Evolutionary conservation across 306 rosid genomes (phyloP).

Genomic region (Lathyrus sativus): DNA sequence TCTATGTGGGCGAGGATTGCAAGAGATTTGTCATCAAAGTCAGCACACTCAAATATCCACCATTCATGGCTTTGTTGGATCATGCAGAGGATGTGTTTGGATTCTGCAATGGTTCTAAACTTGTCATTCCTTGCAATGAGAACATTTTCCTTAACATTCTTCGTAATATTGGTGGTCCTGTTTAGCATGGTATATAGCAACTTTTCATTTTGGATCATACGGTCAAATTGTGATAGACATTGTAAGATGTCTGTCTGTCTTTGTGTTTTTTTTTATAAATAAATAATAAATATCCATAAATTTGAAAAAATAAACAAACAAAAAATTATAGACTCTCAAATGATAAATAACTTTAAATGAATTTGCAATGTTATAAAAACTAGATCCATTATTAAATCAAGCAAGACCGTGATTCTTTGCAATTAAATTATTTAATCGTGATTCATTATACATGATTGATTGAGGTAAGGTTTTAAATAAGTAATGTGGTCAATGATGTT

Average conservation of each 20-base stretch:
- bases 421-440: not conserved
- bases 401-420: not conserved
- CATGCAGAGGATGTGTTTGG: constrained; percentile 68
- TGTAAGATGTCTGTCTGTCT: constrained; percentile 18
- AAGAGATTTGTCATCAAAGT: constrained; percentile 68
- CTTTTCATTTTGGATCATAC: constrained; percentile 19
- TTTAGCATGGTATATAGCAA: not conserved
- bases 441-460: no score
- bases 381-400: not conserved
- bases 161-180: constrained; percentile 36
- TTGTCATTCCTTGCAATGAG: constrained; percentile 66
- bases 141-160: constrained; percentile 52
- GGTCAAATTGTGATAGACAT: not conserved
- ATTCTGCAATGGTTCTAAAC: constrained; percentile 51
- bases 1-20: constrained; percentile 68
- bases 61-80: constrained; percentile 55
- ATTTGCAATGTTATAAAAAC: not conserved
- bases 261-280: no score
- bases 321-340: not conserved
- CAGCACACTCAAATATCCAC: constrained; percentile 53
- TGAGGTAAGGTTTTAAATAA: no score
- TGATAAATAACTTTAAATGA: not conserved
- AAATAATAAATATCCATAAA: not conserved
- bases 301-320: not conserved
- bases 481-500: no score